Conservation (phyloP, 495 filamentous ascomycete genomes). For the Annulohypoxylon maeteangense region DNA sequence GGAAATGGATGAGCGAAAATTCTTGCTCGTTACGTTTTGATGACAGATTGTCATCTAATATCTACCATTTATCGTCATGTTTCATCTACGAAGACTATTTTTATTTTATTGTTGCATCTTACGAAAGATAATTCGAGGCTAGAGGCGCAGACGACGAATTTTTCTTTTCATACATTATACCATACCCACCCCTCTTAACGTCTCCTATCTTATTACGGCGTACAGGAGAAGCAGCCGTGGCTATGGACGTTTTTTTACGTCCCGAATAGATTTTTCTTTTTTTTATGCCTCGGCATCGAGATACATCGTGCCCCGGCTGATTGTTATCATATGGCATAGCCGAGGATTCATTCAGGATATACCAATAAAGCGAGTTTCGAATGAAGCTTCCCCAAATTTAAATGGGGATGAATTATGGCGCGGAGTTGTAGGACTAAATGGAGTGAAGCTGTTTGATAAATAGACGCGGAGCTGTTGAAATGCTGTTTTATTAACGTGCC, state of each 20-base stretch:
- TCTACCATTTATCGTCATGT: conserved; percentile 31
- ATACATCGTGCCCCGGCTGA: conserved; percentile 1
- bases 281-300: conserved; percentile 16
- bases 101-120: conserved; percentile 24
- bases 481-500: neutral
- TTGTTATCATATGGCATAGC: conserved; percentile 12
- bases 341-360: conserved; percentile 18
- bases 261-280: conserved; percentile 31
- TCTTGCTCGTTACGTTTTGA: conserved; percentile 33
- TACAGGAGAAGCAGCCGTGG: conserved; percentile 23
- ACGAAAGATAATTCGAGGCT: conserved; percentile 29
- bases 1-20: conserved; percentile 26
- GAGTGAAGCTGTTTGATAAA: conserved; percentile 17
- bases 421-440: neutral
- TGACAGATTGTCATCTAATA: conserved; percentile 16
- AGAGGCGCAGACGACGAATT: conserved; percentile 30
- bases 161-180: conserved; percentile 30
- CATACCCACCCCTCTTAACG: conserved; percentile 37
- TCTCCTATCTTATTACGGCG: conserved; percentile 24
- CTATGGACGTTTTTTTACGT: conserved; percentile 15
- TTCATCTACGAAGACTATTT: conserved; percentile 22
- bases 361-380: conserved; percentile 26
- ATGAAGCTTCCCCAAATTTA: neutral
- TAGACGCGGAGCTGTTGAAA: conserved; percentile 7
- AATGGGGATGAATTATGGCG: conserved; percentile 5